Conservation (phyloP, 1,139 yeast species). For the Geotrichum aggregatum region DNA sequence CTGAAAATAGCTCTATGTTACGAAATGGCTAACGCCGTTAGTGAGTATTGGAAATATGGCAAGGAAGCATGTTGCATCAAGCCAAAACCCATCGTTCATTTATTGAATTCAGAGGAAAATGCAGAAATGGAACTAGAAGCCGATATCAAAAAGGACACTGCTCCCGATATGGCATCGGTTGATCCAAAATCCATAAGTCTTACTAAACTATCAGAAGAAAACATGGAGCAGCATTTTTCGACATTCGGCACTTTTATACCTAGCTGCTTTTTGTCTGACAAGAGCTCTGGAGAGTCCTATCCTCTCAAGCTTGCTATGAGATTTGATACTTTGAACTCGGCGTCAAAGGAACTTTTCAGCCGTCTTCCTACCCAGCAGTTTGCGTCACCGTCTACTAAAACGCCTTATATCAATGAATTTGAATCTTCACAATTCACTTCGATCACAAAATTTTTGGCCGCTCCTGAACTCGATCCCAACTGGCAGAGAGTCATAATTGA, state of each 20-base stretch:
- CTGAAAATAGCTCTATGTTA: conserved; percentile 67
- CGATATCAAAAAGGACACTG: neutral
- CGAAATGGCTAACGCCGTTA: conserved; percentile 63
- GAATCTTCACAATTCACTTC: conserved; percentile 35
- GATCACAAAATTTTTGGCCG: conserved; percentile 35
- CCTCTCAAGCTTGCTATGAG: conserved; percentile 59
- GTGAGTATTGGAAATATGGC: conserved; percentile 76
- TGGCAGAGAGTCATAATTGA: conserved; percentile 38
- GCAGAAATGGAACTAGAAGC: conserved; percentile 2
- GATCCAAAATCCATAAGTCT: conserved; percentile 4
- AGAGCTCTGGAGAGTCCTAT: neutral
- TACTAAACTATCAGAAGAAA: neutral
- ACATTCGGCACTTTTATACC: conserved; percentile 8
- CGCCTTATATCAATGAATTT: conserved; percentile 35
- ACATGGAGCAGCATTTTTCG: neutral
- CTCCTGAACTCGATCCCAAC: conserved; percentile 33
- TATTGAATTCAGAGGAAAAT: conserved; percentile 25
- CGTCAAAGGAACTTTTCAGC: conserved; percentile 33
- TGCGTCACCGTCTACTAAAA: conserved; percentile 26
- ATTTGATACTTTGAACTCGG: conserved; percentile 49
- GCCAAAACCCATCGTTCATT: conserved; percentile 39
- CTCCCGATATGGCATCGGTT: neutral
- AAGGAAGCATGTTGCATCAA: conserved; percentile 58
- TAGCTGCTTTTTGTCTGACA: conserved; percentile 2
- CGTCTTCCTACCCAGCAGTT: conserved; percentile 28